phyloP scores from a whole-genome alignment of 225 moss, liverwort and hornwort genomes.

The Bryoerythrophyllum caledonicum region DNA sequence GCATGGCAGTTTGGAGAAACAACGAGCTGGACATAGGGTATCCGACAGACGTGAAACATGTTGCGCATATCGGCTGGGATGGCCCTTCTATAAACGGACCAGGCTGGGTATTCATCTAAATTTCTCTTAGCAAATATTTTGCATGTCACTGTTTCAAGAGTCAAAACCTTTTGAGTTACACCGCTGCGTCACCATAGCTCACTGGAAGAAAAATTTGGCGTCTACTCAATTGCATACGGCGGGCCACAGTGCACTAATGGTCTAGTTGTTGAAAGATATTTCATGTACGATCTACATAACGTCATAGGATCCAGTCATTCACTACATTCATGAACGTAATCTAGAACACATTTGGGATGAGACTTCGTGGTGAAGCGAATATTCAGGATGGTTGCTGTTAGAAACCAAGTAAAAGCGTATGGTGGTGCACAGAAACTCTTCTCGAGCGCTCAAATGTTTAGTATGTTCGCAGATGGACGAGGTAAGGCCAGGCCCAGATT shows the following conservation, averaged over 20 bases:
- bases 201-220: neutral
- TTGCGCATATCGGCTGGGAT: conserved; percentile 70
- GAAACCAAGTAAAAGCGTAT: too few species aligned
- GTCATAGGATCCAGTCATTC: neutral
- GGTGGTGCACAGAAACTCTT: neutral
- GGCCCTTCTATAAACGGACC: conserved; percentile 63
- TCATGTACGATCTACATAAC: neutral
- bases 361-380: neutral
- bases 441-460: neutral
- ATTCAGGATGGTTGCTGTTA: neutral
- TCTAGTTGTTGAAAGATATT: neutral
- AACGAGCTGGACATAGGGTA: conserved; percentile 67
- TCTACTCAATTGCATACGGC: neutral
- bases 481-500: conserved; percentile 60
- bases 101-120: conserved; percentile 50
- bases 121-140: conserved; percentile 7
- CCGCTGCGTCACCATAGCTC: neutral
- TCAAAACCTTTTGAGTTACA: neutral
- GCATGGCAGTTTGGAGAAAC: conserved; percentile 58
- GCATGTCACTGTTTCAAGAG: conserved; percentile 5
- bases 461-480: conserved; percentile 58
- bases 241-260: neutral
- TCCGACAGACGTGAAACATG: conserved; percentile 68
- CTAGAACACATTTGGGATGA: neutral
- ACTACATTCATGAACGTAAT: conserved; percentile 5